phyloP scores from a whole-genome alignment of 179 eudicot species.

The Amaranthus tricolor region DNA sequence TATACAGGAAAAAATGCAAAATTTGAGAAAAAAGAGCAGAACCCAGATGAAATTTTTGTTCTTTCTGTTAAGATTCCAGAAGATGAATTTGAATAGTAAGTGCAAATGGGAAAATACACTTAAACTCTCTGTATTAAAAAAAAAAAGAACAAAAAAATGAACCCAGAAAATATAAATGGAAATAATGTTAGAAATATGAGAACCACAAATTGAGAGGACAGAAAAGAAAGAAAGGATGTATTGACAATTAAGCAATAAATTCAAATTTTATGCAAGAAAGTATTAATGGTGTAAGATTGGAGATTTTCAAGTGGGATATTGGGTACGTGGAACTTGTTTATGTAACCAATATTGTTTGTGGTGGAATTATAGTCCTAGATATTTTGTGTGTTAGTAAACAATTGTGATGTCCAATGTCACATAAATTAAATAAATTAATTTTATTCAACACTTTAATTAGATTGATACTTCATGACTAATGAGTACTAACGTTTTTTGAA shows the following conservation, averaged over 20 bases:
- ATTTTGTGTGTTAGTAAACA: no score
- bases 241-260: constrained; percentile 2
- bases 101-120: neutral
- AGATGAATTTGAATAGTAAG: neutral
- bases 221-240: neutral
- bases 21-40: neutral
- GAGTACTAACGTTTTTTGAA: no score
- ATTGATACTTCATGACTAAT: no score
- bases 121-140: neutral
- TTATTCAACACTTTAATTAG: no score
- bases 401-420: no score
- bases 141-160: neutral
- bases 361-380: no score
- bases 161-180: constrained; percentile 3
- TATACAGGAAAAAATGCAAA: constrained; percentile 4
- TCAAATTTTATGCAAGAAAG: neutral
- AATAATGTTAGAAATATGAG: constrained; percentile 14
- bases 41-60: constrained; percentile 25
- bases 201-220: constrained; percentile 27
- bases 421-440: no score
- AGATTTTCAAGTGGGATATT: neutral
- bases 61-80: neutral
- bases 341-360: neutral
- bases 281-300: neutral
- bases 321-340: constrained; percentile 19